phyloP scores from a whole-genome alignment of 495 filamentous ascomycete species.

The Pseudoneurospora amorphoporcata region DNA sequence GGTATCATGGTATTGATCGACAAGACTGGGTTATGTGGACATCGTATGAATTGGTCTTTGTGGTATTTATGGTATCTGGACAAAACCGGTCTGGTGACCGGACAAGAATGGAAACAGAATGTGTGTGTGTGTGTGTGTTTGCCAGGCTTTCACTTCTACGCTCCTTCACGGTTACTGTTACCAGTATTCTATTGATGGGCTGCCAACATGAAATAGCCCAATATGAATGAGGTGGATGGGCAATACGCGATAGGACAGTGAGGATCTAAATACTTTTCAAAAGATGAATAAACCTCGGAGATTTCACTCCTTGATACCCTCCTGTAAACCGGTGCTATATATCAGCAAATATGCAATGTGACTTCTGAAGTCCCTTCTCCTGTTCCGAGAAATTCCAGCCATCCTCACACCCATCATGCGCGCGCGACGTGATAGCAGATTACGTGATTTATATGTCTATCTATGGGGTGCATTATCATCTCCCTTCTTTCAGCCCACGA shows the following conservation, averaged over 20 bases:
- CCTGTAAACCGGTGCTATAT: background rate
- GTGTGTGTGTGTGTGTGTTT: constrained; percentile 6
- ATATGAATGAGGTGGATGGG: background rate
- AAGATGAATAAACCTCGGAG: background rate
- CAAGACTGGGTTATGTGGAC: too few species aligned
- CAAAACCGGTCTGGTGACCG: background rate
- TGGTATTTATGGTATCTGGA: background rate
- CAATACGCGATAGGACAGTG: background rate
- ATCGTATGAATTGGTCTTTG: too few species aligned
- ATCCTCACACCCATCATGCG: background rate
- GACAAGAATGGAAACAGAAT: constrained; percentile 1
- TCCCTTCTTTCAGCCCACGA: background rate
- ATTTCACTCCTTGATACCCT: background rate
- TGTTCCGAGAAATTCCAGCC: too few species aligned
- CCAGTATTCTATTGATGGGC: background rate
- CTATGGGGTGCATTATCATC: background rate
- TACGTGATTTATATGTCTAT: background rate
- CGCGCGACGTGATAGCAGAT: background rate
- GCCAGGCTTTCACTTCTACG: constrained; percentile 20
- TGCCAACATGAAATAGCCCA: background rate
- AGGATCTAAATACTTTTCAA: background rate
- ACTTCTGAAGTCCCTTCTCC: too few species aligned
- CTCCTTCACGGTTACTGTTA: constrained; percentile 15
- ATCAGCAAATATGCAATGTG: too few species aligned
- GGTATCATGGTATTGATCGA: too few species aligned